phyloP scores from a whole-genome alignment of 768 basidiomycete species.

The Neoboletus subvelutipes region DNA sequence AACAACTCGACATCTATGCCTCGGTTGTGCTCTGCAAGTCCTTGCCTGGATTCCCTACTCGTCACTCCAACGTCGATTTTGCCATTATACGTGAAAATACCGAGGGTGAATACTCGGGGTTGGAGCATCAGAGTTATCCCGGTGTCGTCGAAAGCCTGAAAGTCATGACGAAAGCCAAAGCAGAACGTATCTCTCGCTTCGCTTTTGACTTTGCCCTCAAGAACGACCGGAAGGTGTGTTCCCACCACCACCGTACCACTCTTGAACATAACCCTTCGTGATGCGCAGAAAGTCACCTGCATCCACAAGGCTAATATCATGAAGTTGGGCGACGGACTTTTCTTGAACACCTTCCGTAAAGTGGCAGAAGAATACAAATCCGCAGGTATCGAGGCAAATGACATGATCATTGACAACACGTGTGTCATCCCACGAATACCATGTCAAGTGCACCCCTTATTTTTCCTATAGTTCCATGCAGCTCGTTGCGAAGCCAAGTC shows the following conservation, averaged over 20 bases:
- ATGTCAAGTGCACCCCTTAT: not conserved
- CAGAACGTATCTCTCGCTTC: conserved; percentile 94
- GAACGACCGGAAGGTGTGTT: conserved; percentile 89
- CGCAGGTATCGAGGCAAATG: conserved; percentile 87
- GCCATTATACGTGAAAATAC: conserved; percentile 99
- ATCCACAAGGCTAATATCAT: conserved; percentile 99
- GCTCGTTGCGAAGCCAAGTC: conserved; percentile 90
- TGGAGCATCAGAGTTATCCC: conserved; percentile 97
- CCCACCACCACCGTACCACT: not conserved
- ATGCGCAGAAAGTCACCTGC: conserved; percentile 90
- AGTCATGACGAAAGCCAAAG: conserved; percentile 92
- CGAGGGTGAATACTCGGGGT: conserved; percentile 98
- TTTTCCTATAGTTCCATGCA: conserved; percentile 83
- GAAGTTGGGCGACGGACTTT: conserved; percentile 99
- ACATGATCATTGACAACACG: conserved; percentile 99
- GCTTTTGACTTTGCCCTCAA: conserved; percentile 99
- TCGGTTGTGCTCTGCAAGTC: conserved; percentile 99
- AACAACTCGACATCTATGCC: conserved; percentile 98
- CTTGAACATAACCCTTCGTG: not conserved
- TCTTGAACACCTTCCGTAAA: conserved; percentile 96
- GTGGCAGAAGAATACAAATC: conserved; percentile 96
- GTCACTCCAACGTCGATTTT: conserved; percentile 96
- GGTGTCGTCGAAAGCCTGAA: conserved; percentile 99
- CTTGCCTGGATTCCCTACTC: conserved; percentile 91
- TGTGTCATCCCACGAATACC: conserved; percentile 35